phyloP scores from a whole-genome alignment of 257 asterid genomes.

The Solanum clarkiae region DNA sequence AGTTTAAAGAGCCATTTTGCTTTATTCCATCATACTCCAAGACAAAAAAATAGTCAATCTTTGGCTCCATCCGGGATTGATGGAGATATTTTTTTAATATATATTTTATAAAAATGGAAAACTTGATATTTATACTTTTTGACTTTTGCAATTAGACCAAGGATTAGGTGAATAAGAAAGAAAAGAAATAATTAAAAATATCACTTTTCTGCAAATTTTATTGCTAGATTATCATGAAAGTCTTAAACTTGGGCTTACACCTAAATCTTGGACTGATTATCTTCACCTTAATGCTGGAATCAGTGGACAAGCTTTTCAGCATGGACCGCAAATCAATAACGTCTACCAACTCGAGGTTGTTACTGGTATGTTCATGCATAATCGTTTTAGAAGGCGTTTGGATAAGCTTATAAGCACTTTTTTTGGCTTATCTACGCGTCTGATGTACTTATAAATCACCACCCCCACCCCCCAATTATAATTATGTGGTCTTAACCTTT shows the following conservation, averaged over 20 bases:
- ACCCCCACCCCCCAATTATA: too few relatives aligned
- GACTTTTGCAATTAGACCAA: neutral
- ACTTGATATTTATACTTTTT: neutral
- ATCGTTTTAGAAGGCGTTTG: too few relatives aligned
- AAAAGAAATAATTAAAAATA: neutral
- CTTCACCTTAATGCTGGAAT: constrained; percentile 85
- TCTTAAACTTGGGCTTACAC: constrained; percentile 62
- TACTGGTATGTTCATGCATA: constrained; percentile 32
- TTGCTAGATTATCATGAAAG: constrained; percentile 18
- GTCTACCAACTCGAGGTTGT: constrained; percentile 83
- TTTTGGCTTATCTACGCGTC: too few relatives aligned
- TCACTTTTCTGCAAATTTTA: too few relatives aligned
- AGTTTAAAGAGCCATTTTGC: too few relatives aligned
- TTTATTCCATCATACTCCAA: too few relatives aligned
- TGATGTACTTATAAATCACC: neutral
- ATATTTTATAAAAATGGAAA: too few relatives aligned
- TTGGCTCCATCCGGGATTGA: too few relatives aligned
- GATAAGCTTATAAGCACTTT: too few relatives aligned
- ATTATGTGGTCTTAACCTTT: too few relatives aligned
- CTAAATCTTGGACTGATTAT: constrained; percentile 92
- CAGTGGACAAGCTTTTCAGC: constrained; percentile 84
- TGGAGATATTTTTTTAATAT: too few relatives aligned
- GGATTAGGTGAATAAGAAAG: neutral
- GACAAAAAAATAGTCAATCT: too few relatives aligned
- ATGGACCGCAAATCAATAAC: constrained; percentile 88